Base-by-base conservation (phyloP, 768 basidiomycete species). In the Boletales sp. region DNA sequence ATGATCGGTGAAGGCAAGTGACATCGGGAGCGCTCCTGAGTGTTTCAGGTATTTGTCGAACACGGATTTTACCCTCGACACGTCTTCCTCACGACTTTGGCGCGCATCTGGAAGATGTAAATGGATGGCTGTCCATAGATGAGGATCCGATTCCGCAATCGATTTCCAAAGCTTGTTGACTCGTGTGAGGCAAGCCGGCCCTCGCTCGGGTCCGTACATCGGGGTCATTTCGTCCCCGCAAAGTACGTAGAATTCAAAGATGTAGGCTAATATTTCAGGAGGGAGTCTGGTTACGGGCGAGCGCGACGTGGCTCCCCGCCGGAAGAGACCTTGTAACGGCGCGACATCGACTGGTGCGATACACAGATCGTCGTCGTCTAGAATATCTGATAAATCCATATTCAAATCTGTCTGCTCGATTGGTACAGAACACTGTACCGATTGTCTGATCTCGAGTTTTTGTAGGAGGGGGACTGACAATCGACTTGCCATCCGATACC, bases 211-310 rank as follows among this genome's bases (percentile, higher is more conserved):
- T 2, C 34, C 4, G 30, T 14, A 17, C 15, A 35, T 9, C 2
- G 28, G 21, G 3, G 21, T 18, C n/a, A 12, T 34, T 14, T 31
- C 37, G 18, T 17, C 43, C 17, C 14, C 32, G 9, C 3, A 8
- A n/a, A 11, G 33, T 8, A 58, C 32, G 37, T 32, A 56, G 14
- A 53, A 8, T 18, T 50, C 49, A 30, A 57, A 64, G 9, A 61
- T 42, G 30, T 44, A 19, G 11, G 36, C 25, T 30, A 74, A 46
- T 75, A 80, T 65, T 69, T 82, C 57, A 5, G 50, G 33, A 14
- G 57, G 62, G 19, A 61, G 34, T 13, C 43, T 37, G n/a, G 46
- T 48, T 33, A 55, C 35, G 4, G 50, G 54, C 15, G 50, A 49
- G 41, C 5, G 31, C 17, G 21, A 39, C 28, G 31, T 12, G 25